Conservation (phyloP, 2,329 filamentous ascomycete genomes). For the Alternaria metachromatica region DNA sequence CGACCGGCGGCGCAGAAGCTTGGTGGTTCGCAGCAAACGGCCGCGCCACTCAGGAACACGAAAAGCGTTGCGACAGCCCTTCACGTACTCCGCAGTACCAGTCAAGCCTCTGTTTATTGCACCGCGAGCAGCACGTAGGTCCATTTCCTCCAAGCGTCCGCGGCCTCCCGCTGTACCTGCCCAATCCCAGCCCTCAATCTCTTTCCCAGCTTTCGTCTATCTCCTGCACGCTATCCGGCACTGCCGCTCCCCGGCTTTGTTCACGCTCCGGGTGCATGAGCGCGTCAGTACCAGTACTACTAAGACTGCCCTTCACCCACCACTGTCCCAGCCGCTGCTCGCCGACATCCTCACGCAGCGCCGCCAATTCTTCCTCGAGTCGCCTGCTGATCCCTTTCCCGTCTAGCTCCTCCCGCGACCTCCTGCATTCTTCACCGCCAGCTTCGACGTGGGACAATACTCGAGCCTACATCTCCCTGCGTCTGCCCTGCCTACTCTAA, state of each 20-base stretch:
- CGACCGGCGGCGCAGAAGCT: background rate
- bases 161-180: slow-evolving; percentile 21
- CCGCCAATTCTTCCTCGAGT: slow-evolving; percentile 5
- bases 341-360: slow-evolving; percentile 3
- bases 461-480: slow-evolving; percentile 1
- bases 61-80: slow-evolving; percentile 11
- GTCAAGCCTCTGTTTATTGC: background rate
- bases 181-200: slow-evolving; percentile 1
- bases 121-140: slow-evolving; percentile 23
- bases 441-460: background rate
- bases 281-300: slow-evolving; percentile 8
- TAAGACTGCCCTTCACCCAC: slow-evolving; percentile 2
- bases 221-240: slow-evolving; percentile 32
- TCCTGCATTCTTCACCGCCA: slow-evolving; percentile 25
- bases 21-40: background rate
- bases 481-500: slow-evolving; percentile 3
- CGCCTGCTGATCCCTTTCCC: slow-evolving; percentile 23
- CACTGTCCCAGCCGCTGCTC: background rate
- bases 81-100: background rate
- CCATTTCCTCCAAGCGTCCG: slow-evolving; percentile 19
- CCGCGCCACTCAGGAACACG: slow-evolving; percentile 14
- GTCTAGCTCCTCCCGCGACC: slow-evolving; percentile 19
- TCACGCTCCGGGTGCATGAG: slow-evolving; percentile 11
- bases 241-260: slow-evolving; percentile 24
- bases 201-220: background rate